Evolutionary conservation across 2,329 filamentous ascomycete species (phyloP).

Genomic region (Aspergillus udagawae): DNA sequence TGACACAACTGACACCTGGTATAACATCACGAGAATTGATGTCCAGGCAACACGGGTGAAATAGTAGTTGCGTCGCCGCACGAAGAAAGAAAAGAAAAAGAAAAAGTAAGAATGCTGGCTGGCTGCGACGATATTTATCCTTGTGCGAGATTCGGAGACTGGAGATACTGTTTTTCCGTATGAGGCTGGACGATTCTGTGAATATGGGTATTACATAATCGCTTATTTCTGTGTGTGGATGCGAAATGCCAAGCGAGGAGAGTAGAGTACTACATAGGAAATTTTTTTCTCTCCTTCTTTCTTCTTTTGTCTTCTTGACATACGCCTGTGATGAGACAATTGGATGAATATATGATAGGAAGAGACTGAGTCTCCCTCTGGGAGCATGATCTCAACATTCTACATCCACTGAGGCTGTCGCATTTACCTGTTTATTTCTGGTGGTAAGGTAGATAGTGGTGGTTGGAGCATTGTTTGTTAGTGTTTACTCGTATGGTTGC

Average conservation of each 20-base stretch:
- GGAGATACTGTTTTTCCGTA: slow-evolving; percentile 15
- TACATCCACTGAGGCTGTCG: slow-evolving; percentile 40
- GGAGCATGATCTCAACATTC: slow-evolving; percentile 38
- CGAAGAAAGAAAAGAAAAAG: slow-evolving; percentile 61
- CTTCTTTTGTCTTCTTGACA: slow-evolving; percentile 16
- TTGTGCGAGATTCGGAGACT: slow-evolving; percentile 13
- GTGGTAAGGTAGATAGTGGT: background rate
- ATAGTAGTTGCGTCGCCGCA: slow-evolving; percentile 72
- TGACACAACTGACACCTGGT: slow-evolving; percentile 74
- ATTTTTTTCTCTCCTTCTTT: slow-evolving; percentile 6
- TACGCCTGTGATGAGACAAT: slow-evolving; percentile 43
- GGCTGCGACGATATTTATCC: slow-evolving; percentile 17
- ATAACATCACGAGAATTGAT: slow-evolving; percentile 49
- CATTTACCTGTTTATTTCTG: slow-evolving; percentile 7
- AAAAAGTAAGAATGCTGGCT: slow-evolving; percentile 20
- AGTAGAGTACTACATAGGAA: slow-evolving; percentile 4
- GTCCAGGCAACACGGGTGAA: slow-evolving; percentile 79
- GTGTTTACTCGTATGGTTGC: background rate
- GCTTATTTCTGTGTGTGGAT: background rate
- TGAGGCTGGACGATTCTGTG: background rate
- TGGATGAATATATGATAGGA: slow-evolving; percentile 43
- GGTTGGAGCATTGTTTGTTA: background rate
- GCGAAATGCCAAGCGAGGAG: slow-evolving; percentile 1
- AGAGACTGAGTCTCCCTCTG: slow-evolving; percentile 42
- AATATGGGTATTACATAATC: slow-evolving; percentile 2